These are phyloP conservation scores for Polyporus tsugae DNA, from an alignment of 1,284 basidiomycete species.

Conservation along the genomic window DNA sequence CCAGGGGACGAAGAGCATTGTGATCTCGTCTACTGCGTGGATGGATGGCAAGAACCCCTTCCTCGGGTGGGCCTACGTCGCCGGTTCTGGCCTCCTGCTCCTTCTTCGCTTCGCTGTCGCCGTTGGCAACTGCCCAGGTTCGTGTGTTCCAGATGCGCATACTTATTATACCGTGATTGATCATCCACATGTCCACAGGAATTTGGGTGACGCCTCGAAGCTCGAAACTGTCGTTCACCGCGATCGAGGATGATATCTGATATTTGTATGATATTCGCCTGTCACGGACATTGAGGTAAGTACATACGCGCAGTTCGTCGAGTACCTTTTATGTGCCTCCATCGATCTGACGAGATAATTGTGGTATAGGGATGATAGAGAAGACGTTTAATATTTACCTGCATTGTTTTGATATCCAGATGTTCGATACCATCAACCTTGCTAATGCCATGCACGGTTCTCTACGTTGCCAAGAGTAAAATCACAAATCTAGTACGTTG, in stretches of 20 bases:
- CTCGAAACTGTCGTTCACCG: constrained; percentile 96
- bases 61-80: constrained; percentile 97
- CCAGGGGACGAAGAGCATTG: constrained; percentile 96
- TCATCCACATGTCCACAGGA: constrained; percentile 49
- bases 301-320: neutral
- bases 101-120: constrained; percentile 89
- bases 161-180: constrained; percentile 28
- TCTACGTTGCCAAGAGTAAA: neutral
- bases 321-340: neutral
- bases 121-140: constrained; percentile 90
- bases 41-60: constrained; percentile 98
- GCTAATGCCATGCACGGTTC: neutral
- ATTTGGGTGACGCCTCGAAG: constrained; percentile 83
- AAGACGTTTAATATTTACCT: neutral
- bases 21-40: constrained; percentile 97
- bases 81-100: constrained; percentile 87
- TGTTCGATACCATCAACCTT: neutral
- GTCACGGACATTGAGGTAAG: neutral
- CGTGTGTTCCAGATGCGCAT: constrained; percentile 48
- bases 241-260: constrained; percentile 49
- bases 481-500: neutral
- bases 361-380: neutral
- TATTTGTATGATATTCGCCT: neutral
- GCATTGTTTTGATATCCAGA: neutral
- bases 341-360: neutral